These are phyloP conservation scores for Trichosporon sp. DNA, from an alignment of 1,284 basidiomycete genomes.

Conservation along the genomic window DNA sequence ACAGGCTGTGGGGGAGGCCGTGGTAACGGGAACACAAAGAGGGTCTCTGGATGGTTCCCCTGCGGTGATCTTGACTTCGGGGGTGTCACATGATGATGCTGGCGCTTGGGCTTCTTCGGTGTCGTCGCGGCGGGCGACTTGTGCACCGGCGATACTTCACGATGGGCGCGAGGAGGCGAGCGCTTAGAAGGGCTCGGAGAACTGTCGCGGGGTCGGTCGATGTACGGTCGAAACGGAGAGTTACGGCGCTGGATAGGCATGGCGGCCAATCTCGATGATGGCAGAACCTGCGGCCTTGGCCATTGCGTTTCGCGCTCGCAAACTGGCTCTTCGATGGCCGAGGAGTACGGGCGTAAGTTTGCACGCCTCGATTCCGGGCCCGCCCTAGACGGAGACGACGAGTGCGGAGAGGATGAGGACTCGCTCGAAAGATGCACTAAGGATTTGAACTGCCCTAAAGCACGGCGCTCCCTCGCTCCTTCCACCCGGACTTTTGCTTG, in stretches of 20 bases:
- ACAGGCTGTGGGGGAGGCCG: conserved; percentile 23
- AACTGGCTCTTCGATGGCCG: conserved; percentile 10
- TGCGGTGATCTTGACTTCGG: conserved; percentile 22
- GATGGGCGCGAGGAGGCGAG: background rate
- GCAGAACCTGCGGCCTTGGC: background rate
- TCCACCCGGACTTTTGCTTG: background rate
- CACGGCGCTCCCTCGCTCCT: background rate
- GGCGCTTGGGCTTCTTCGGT: conserved; percentile 8
- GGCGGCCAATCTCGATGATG: background rate
- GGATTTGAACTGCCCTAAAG: conserved; percentile 18
- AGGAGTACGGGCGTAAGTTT: conserved; percentile 13
- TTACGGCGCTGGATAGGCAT: background rate
- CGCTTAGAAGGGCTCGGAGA: background rate
- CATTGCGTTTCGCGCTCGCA: conserved; percentile 6
- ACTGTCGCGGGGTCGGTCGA: background rate
- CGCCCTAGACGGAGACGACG: conserved; percentile 9
- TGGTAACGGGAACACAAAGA: conserved; percentile 25
- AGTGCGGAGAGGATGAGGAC: conserved; percentile 13
- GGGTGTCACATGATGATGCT: conserved; percentile 28
- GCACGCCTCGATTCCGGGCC: background rate
- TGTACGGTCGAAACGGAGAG: background rate
- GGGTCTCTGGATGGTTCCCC: conserved; percentile 20
- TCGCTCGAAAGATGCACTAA: conserved; percentile 17
- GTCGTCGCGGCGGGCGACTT: background rate
- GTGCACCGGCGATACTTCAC: background rate